Evolutionary conservation across 2,329 filamentous ascomycete species (phyloP), one percentile per base, ranked within the genome.

Genomic region (Cordyceps sp.): DNA sequence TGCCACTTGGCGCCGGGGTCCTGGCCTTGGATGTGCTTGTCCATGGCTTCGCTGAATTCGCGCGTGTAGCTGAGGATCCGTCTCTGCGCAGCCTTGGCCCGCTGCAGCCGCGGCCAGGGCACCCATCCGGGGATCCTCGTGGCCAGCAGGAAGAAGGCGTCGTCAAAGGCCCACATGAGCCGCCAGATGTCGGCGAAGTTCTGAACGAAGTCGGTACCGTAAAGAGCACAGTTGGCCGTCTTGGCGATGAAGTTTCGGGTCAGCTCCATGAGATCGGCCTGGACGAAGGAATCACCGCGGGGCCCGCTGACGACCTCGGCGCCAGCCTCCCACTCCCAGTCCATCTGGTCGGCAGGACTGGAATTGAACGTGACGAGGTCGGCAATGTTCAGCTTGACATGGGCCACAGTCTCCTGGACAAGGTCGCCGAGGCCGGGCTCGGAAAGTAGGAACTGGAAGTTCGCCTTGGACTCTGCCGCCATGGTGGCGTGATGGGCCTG

Each of bases 171-270:
- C 56, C 56, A 61, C 24, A 61, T 37, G 10, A 48, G 40, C 22
- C 50, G 38, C 45, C 53, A 56, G 15, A 58, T 48, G 1, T 55
- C 49, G 3, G 53, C 48, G 12, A 53, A 59, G 38, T 59, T 55
- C 19, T 57, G 47, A 28, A 57, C 46, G 41, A 60, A 57, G 35
- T 59, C 52, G 4, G 49, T 52, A n/a, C 58, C 58, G 29, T 58
- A 51, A 5, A 59, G 42, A 2, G 52, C 45, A 4, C 44, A 38
- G 10, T 47, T 56, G 8, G 53, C 47, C 3, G 53, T 50, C 15
- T 42, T 45, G 18, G 52, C 50, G 8, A 56, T 43, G 35, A 55
- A 59, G 35, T 51, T 51, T 12, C 47, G 52, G 4, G 49, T 41
- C 20, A 59, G 37, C 15, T 48, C 46, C 26, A 48, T 44, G 28